These are phyloP conservation scores for Calycina herbarum DNA, from an alignment of 2,329 filamentous ascomycete species.

Conservation along the genomic window DNA sequence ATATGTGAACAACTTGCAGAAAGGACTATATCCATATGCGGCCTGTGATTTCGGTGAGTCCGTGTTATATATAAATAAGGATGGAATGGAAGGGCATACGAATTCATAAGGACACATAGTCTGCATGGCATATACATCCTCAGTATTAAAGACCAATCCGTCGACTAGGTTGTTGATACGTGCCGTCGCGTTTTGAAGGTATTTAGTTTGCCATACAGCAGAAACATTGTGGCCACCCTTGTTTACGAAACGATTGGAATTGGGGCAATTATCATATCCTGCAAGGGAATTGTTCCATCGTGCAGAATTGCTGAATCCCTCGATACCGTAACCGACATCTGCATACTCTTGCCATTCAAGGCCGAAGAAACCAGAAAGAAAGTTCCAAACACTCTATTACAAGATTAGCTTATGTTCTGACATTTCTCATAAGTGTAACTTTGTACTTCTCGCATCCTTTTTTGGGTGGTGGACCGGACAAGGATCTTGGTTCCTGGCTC, in stretches of 20 bases:
- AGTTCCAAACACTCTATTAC: constrained; percentile 63
- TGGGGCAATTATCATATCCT: constrained; percentile 66
- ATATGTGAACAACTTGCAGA: constrained; percentile 74
- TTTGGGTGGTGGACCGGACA: constrained; percentile 72
- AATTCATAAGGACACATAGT: constrained; percentile 77
- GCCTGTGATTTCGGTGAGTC: constrained; percentile 43
- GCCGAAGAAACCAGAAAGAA: constrained; percentile 77
- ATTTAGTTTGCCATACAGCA: constrained; percentile 60
- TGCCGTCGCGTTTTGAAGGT: constrained; percentile 62
- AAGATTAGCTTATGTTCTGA: constrained; percentile 10
- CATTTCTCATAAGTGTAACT: constrained; percentile 38
- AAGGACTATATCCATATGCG: constrained; percentile 72
- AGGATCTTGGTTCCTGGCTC: constrained; percentile 72
- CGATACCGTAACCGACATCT: constrained; percentile 45
- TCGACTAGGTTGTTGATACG: constrained; percentile 58
- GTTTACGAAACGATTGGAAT: constrained; percentile 50
- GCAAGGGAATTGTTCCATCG: constrained; percentile 67
- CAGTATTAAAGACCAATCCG: constrained; percentile 62
- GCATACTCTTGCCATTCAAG: constrained; percentile 71
- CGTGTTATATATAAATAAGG: constrained; percentile 7
- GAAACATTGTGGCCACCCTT: constrained; percentile 54
- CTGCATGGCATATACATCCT: constrained; percentile 67
- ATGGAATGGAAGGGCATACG: constrained; percentile 32
- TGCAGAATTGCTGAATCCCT: constrained; percentile 10
- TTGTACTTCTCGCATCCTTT: constrained; percentile 66